Evolutionary conservation across 805 yeast species (phyloP), one percentile per base, ranked within the genome.

Genomic region (Kodamaea sagamina): DNA sequence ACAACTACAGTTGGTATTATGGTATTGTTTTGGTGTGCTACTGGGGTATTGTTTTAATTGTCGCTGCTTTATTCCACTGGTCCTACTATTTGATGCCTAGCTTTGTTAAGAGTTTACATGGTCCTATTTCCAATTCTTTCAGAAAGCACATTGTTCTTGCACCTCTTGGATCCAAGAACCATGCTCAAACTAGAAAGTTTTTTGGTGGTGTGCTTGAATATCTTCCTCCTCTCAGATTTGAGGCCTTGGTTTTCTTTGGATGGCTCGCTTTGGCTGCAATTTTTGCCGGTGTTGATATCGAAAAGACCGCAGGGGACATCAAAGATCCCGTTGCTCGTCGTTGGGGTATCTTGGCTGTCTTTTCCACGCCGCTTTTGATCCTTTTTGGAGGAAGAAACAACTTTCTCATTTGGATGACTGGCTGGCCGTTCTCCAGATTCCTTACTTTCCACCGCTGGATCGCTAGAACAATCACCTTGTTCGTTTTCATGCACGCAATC

Each of bases 371-470:
- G 0, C 46, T 62, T 7, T 43, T 66, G 15, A 57, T 66, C 13
- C 45, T 66, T 11, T 62, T 64, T 47, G 69, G 61, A 8, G 69
- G 70, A 7, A 50, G 71, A 35, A 65, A 65, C 44, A 65, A 65
- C 43, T 53, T 63, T 37, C 54, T 70, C 21, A 73, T 66, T 49
- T 59, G 63, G 61, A 29, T 67, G 18, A 67, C 73, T 2, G 52
- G 67, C 27, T 65, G 62, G 69, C 66, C 53, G 41, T 69, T 48
- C 42, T 61, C 81, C 0, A 68, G 82, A 15, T 82, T 78, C 55
- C 66, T 80, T 35, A 63, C 75, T 15, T 77, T 74, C 51, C 87
- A 82, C 55, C 71, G 83, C 39, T 81, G 84, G 64, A 48, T 79
- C 6, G 72, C 81, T 1, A 67, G 86, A 48, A 58, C 72, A 10